phyloP scores from a whole-genome alignment of 352 stramenopile species.

The Phytopythium sindhum region DNA sequence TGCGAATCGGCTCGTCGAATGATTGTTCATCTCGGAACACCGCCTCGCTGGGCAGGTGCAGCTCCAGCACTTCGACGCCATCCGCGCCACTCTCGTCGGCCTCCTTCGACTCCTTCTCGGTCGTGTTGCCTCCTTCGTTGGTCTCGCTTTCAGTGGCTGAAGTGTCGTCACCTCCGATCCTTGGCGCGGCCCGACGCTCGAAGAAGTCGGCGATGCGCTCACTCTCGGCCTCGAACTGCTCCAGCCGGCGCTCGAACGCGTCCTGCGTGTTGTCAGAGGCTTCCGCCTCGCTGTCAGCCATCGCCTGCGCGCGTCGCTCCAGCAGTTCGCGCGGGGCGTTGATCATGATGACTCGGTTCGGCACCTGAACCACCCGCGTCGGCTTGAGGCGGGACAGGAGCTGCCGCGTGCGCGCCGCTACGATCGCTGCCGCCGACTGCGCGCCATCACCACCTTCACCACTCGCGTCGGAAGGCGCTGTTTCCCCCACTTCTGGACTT shows the following conservation, averaged over 20 bases:
- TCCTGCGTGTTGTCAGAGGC: slow-evolving; percentile 60
- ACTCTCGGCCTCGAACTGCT: slow-evolving; percentile 41
- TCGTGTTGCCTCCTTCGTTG: slow-evolving; percentile 3
- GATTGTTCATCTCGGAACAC: slow-evolving; percentile 34
- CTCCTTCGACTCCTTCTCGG: neutral
- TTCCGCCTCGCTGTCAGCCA: slow-evolving; percentile 54
- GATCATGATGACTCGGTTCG: slow-evolving; percentile 74
- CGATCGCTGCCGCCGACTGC: slow-evolving; percentile 6
- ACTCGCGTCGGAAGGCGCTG: slow-evolving; percentile 9
- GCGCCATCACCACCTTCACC: slow-evolving; percentile 8
- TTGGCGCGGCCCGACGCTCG: slow-evolving; percentile 21
- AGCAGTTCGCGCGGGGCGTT: slow-evolving; percentile 44
- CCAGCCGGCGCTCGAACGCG: slow-evolving; percentile 45
- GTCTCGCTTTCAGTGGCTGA: neutral
- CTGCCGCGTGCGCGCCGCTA: slow-evolving; percentile 34
- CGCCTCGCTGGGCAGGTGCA: slow-evolving; percentile 44
- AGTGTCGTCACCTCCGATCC: neutral
- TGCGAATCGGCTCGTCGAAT: slow-evolving; percentile 47
- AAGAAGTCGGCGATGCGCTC: slow-evolving; percentile 64
- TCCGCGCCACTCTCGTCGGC: slow-evolving; percentile 10
- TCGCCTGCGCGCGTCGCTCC: slow-evolving; percentile 47
- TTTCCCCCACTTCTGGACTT: slow-evolving; percentile 5
- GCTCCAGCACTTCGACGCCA: slow-evolving; percentile 66
- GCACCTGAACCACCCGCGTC: slow-evolving; percentile 30
- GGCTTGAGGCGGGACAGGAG: slow-evolving; percentile 44